Conservation (phyloP, 176 grass and related monocot genomes). For the Dactylis glomerata region DNA sequence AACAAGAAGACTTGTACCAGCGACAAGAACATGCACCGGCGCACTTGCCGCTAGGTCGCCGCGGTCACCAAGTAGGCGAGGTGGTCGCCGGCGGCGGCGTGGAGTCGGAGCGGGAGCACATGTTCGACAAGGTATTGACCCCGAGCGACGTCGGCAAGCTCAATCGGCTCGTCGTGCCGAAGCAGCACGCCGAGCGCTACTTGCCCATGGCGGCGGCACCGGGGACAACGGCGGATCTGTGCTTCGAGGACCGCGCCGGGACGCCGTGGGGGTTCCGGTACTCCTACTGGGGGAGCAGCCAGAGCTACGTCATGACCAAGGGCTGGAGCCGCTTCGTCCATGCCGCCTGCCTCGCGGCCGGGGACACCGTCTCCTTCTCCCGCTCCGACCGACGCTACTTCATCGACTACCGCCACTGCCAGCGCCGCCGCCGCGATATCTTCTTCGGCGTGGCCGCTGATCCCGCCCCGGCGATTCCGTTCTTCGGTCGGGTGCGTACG, state of each 20-base stretch:
- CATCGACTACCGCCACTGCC: constrained; percentile 39
- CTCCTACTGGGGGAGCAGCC: constrained; percentile 84
- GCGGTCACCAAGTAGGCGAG: neutral
- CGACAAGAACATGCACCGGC: neutral
- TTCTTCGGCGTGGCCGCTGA: neutral
- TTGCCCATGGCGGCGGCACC: constrained; percentile 49
- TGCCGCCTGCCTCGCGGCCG: constrained; percentile 46
- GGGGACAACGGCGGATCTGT: constrained; percentile 38
- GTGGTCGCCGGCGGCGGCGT: neutral
- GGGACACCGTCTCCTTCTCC: constrained; percentile 68
- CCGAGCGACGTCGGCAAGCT: constrained; percentile 93
- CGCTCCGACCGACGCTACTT: constrained; percentile 31
- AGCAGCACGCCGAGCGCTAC: constrained; percentile 72
- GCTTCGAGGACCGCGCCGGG: constrained; percentile 48
- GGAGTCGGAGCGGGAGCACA: constrained; percentile 24
- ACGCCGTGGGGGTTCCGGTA: constrained; percentile 61
- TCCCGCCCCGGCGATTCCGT: neutral
- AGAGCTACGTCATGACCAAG: constrained; percentile 84
- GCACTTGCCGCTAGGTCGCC: neutral
- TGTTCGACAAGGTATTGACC: constrained; percentile 83
- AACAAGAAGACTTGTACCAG: neutral
- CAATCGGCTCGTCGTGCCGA: constrained; percentile 80
- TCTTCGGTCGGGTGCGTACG: neutral
- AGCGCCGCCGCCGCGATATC: constrained; percentile 10
- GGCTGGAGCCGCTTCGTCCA: constrained; percentile 80